Evolutionary conservation across 1,284 basidiomycete genomes (phyloP).

Genomic region (Ceratobasidium theobromae): DNA sequence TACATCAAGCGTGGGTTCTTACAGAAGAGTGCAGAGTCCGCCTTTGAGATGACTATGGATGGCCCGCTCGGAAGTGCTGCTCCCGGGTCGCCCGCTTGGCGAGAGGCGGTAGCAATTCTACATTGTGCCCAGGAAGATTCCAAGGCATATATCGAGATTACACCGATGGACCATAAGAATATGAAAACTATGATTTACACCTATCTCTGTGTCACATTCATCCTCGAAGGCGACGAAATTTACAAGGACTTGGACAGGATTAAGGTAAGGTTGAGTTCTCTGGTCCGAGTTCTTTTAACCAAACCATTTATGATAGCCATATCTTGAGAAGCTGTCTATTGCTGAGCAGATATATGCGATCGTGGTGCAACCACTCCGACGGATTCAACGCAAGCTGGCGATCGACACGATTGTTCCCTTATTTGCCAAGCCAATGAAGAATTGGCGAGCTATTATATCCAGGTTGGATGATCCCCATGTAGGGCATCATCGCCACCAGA

Average conservation of each 20-base stretch:
- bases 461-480: neutral
- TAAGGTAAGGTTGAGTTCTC: neutral
- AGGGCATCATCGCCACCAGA: slow-evolving; percentile 8
- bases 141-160: slow-evolving; percentile 28
- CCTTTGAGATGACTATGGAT: slow-evolving; percentile 15
- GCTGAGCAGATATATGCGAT: slow-evolving; percentile 23
- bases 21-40: slow-evolving; percentile 6
- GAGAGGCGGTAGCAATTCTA: slow-evolving; percentile 20
- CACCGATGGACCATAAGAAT: slow-evolving; percentile 25
- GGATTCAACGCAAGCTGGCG: slow-evolving; percentile 20
- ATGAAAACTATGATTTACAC: slow-evolving; percentile 25
- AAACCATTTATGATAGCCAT: neutral
- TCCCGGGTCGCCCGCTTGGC: slow-evolving; percentile 16
- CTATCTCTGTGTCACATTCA: slow-evolving; percentile 4
- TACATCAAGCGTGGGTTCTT: slow-evolving; percentile 27
- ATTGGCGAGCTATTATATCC: slow-evolving; percentile 15
- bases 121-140: slow-evolving; percentile 21
- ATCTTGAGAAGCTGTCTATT: slow-evolving; percentile 19
- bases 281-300: neutral
- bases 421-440: slow-evolving; percentile 15
- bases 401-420: slow-evolving; percentile 14
- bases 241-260: slow-evolving; percentile 10
- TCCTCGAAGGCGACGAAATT: slow-evolving; percentile 20
- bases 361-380: slow-evolving; percentile 2
- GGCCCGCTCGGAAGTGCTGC: slow-evolving; percentile 4